Evolutionary conservation across 192 early-diverging fungal species (phyloP).

Genomic region (Chytriomyces confervae): DNA sequence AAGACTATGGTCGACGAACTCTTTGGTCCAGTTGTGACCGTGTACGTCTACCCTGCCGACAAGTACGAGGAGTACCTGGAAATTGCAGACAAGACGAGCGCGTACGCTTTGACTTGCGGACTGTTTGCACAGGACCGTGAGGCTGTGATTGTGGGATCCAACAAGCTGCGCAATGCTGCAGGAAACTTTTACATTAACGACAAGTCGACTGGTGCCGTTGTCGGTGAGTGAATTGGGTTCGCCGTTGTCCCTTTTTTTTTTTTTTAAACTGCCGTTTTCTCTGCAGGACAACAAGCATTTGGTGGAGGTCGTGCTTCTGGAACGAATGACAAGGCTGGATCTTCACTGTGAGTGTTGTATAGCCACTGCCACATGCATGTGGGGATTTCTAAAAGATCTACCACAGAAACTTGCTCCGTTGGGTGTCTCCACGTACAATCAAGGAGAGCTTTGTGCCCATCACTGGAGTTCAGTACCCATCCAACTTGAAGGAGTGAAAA

Average conservation of each 20-base stretch:
- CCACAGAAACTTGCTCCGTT: constrained; percentile 73
- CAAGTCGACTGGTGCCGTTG: constrained; percentile 97
- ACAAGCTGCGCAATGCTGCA: constrained; percentile 82
- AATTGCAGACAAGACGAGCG: constrained; percentile 76
- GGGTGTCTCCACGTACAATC: constrained; percentile 90
- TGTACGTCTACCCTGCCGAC: constrained; percentile 85
- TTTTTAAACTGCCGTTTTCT: background rate
- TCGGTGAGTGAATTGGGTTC: constrained; percentile 48
- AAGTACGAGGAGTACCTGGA: constrained; percentile 78
- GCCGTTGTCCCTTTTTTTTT: background rate
- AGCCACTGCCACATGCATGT: background rate
- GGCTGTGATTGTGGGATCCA: constrained; percentile 73
- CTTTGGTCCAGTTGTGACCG: constrained; percentile 95
- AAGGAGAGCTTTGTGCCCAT: constrained; percentile 94
- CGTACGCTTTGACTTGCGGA: constrained; percentile 89
- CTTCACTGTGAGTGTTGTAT: constrained; percentile 54
- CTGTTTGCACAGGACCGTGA: constrained; percentile 89
- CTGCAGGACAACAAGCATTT: constrained; percentile 89
- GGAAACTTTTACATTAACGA: constrained; percentile 99
- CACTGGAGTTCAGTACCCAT: constrained; percentile 82
- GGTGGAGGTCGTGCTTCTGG: constrained; percentile 92
- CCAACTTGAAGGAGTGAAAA: constrained; percentile 63
- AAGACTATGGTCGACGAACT: constrained; percentile 95
- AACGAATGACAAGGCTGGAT: constrained; percentile 99
- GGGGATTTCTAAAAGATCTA: background rate